phyloP scores from a whole-genome alignment of 805 yeast species.

The Wickerhamomyces pijperi region DNA sequence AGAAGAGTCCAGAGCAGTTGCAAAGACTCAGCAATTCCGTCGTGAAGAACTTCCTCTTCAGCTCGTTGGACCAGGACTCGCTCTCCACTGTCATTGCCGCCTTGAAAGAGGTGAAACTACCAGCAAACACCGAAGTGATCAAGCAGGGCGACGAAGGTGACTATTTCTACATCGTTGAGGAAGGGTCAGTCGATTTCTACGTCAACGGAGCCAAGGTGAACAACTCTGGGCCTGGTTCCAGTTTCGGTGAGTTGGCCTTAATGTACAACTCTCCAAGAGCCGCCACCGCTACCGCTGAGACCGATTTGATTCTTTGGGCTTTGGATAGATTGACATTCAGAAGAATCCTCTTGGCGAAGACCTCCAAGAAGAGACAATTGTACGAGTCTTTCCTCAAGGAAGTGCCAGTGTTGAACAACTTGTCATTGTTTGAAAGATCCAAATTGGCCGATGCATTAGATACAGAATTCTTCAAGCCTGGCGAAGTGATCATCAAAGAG shows the following conservation, averaged over 20 bases:
- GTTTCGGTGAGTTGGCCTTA: constrained; percentile 93
- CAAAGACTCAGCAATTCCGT: constrained; percentile 60
- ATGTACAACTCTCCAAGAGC: constrained; percentile 98
- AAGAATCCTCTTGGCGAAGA: constrained; percentile 80
- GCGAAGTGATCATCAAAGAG: constrained; percentile 67
- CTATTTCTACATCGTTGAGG: constrained; percentile 76
- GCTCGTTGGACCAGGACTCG: constrained; percentile 70
- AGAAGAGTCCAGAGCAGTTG: constrained; percentile 52
- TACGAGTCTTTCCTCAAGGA: constrained; percentile 82
- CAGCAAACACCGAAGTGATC: constrained; percentile 56
- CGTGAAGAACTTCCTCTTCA: constrained; percentile 74
- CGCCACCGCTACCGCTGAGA: constrained; percentile 73
- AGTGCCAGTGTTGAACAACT: constrained; percentile 67
- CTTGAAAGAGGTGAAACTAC: constrained; percentile 59
- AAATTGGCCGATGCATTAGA: constrained; percentile 92
- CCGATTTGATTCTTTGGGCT: constrained; percentile 78
- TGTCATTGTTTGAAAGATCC: constrained; percentile 73
- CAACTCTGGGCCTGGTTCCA: constrained; percentile 74
- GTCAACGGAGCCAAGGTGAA: constrained; percentile 58
- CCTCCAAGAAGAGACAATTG: constrained; percentile 81
- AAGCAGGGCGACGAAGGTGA: constrained; percentile 94
- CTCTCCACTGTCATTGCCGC: constrained; percentile 72
- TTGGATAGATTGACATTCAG: constrained; percentile 89
- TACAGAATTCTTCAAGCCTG: constrained; percentile 60
- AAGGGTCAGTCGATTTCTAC: constrained; percentile 72